Base-by-base conservation (phyloP, 2,329 filamentous ascomycete species). In the Xylaria sp. region DNA sequence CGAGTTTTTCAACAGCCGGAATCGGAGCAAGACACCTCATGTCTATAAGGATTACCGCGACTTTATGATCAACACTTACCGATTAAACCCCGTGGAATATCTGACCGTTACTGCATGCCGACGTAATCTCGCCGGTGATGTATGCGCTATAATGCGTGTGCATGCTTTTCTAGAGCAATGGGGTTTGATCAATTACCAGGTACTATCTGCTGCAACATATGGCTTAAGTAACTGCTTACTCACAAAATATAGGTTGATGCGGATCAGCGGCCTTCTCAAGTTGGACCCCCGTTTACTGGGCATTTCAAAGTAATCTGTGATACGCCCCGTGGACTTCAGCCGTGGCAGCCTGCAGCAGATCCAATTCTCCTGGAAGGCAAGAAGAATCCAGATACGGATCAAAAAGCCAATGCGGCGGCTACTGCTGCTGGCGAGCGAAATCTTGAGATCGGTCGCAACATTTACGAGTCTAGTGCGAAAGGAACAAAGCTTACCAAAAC, bases 41-140 rank as follows among this genome's bases (percentile, higher is more conserved):
- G 93, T 98, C 25, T 99, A 99, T 84, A 98, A 98, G 81, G 96
- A 99, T 78, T 99, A 99, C 81, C 91, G 96, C 73, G 96, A 99
- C 77, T 99, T 99, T 78, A 99, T 99, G 96, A 94, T 99, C 83
- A 99, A 99, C 83, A 98, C 96, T 15, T 99, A 99, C 81, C 91
- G 96, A 42, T 84, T 99, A 63, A 99, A 98, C 77, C 96, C 96
- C 5, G 87, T 94, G 61, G 96, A 99, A 79, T 99, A 99, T 77
- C 86, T 99, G 62, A 99, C 96, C 5, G 95, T 99, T 61, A 99
- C 96, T 11, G 96, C 96, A 57, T 99, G 96, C 78, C 88, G 96
- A 70, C 89, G 96, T 72, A 99, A 99, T 79, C 82, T 99, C 76
- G 96, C 96, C 25, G 96, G 96, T 71, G 96, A 99, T 80, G 96